Evolutionary conservation across 768 basidiomycete species (phyloP).

Genomic region (Roridomyces roridus): DNA sequence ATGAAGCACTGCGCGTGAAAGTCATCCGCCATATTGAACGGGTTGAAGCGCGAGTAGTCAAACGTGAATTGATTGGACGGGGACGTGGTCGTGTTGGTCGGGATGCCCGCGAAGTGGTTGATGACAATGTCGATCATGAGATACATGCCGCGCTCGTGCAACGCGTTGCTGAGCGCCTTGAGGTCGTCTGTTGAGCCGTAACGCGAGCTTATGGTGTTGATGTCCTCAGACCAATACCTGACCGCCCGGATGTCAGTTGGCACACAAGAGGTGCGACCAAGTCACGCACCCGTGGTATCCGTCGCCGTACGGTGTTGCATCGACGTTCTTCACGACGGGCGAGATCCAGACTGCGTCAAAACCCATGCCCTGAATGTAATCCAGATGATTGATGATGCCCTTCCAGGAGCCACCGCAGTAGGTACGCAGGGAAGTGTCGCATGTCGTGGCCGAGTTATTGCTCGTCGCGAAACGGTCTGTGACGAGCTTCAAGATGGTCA

Average conservation of each 20-base stretch:
- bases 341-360: conserved; percentile 84
- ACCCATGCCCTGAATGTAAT: conserved; percentile 77
- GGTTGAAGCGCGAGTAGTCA: conserved; percentile 35
- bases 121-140: conserved; percentile 81
- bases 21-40: conserved; percentile 32
- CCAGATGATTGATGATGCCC: conserved; percentile 65
- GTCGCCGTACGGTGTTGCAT: conserved; percentile 69
- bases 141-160: conserved; percentile 67
- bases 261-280: too few relatives aligned
- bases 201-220: conserved; percentile 66
- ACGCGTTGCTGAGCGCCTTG: conserved; percentile 64
- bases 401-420: conserved; percentile 80
- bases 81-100: conserved; percentile 20
- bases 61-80: conserved; percentile 16
- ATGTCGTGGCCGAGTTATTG: conserved; percentile 48
- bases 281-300: conserved; percentile 76
- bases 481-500: conserved; percentile 46
- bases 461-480: conserved; percentile 73
- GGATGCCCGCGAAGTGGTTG: conserved; percentile 56
- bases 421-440: conserved; percentile 58
- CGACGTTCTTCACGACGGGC: conserved; percentile 69
- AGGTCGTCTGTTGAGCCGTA: conserved; percentile 81
- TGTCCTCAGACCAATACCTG: conserved; percentile 56
- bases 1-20: conserved; percentile 76
- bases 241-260: background rate